Conservation (phyloP, 305 asterid species). For the Solanum hybrid region DNA sequence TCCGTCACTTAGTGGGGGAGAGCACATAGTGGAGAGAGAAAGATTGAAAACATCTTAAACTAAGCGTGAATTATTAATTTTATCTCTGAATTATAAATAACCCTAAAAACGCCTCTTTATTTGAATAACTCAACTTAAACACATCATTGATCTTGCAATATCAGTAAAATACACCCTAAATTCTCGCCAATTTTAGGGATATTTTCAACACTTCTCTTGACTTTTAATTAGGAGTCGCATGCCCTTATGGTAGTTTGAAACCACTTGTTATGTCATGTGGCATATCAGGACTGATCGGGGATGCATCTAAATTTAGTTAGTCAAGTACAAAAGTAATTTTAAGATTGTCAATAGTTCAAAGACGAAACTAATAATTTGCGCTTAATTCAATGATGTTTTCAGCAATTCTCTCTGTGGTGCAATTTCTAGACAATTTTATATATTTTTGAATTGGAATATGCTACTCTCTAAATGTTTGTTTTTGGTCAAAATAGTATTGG, state of each 20-base stretch:
- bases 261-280: not conserved
- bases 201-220: no score
- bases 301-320: not conserved
- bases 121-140: not conserved
- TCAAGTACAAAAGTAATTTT: no score
- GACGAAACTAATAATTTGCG: no score
- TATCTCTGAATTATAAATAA: rapidly evolving
- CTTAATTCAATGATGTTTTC: no score
- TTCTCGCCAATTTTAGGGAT: no score
- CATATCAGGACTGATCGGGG: rapidly evolving
- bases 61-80: no score
- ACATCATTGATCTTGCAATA: no score
- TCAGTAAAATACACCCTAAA: not conserved
- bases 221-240: not conserved
- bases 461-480: not conserved
- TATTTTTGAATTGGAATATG: not conserved
- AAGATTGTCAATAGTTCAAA: rapidly evolving
- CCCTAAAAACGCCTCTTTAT: rapidly evolving
- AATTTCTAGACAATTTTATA: not conserved
- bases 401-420: no score
- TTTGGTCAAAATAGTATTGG: not conserved
- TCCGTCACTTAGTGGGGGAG: not conserved
- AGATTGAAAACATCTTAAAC: no score
- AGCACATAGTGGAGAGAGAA: not conserved
- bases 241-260: not conserved